A percentile compares a stretch with the other conserved stretches of the same genome.
Evolutionary conservation across 2,329 filamentous ascomycete species (phyloP).

Genomic region (Colletotrichum noveboracense): DNA sequence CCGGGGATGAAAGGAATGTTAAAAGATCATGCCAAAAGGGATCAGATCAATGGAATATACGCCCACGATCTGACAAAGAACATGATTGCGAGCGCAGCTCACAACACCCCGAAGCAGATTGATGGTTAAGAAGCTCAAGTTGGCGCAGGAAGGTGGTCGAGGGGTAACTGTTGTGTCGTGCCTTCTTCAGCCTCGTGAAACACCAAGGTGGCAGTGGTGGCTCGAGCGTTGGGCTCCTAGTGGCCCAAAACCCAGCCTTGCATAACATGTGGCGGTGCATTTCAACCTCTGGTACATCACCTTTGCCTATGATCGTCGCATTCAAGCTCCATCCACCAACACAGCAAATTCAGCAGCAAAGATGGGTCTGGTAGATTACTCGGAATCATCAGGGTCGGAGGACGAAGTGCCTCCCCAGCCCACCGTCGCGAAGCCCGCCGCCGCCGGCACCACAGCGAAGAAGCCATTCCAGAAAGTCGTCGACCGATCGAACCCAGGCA

Average conservation of each 20-base stretch:
- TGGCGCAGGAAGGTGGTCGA: neutral
- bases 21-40: slow-evolving; percentile 5
- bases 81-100: slow-evolving; percentile 21
- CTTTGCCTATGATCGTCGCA: neutral
- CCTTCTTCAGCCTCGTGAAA: slow-evolving; percentile 25
- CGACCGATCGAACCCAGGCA: slow-evolving; percentile 80
- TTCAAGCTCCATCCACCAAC: neutral
- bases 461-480: slow-evolving; percentile 80
- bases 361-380: slow-evolving; percentile 85
- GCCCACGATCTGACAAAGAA: neutral
- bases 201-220: neutral
- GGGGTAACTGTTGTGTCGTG: neutral
- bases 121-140: neutral
- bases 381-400: slow-evolving; percentile 77
- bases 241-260: slow-evolving; percentile 5
- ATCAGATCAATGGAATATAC: slow-evolving; percentile 1
- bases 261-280: slow-evolving; percentile 7
- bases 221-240: neutral
- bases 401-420: slow-evolving; percentile 33
- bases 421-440: slow-evolving; percentile 32
- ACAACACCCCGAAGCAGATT: neutral
- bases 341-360: slow-evolving; percentile 17
- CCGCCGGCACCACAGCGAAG: slow-evolving; percentile 39
- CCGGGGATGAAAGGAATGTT: neutral
- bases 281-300: slow-evolving; percentile 5